Base-by-base conservation (phyloP, 2,329 filamentous ascomycete species). In the Sarocladium strictum region DNA sequence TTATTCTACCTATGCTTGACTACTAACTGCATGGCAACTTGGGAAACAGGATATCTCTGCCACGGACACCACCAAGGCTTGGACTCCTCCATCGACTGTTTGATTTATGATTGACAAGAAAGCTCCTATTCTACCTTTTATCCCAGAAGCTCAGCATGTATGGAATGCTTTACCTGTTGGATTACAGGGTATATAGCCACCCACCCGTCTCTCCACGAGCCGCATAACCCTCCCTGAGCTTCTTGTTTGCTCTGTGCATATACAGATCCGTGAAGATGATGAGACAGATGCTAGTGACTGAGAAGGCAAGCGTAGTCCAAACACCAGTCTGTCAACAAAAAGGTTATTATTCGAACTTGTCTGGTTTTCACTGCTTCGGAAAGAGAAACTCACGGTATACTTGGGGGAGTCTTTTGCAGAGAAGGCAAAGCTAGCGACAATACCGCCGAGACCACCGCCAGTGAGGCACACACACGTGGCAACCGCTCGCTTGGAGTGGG, bases 401-500 rank as follows among this genome's bases (percentile, higher is more conserved):
- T 27, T 27, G 24, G 43, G 43, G 3, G 43, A 21, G 14, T 47
- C 43, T 24, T 47, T 47, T 9, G 23, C 43, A 4, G 43, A 23
- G 43, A 47, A 47, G 3, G 43, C 43, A 27, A 47, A 47, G 17
- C 43, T 47, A 9, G 43, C 43, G 14, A 47, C 24, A 17, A 47
- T 47, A n/a, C 43, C 43, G 29, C 43, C 43, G 24, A 47, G 4
- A 24, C 43, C 43, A 29, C 43, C 43, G 6, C 43, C 43, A n/a
- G 17, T 27, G 23, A 47, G 24, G 14, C 43, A 47, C 23, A 47
- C n/a, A 17, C 43, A 47, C 26, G 61, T 66, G 7, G 60, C 64
- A 3, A 69, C 63, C 33, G 58, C 60, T n/a, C 64, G 56, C 5
- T 57, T 56, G 7, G 62, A 62, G 45, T 69, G 59, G 14, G 62